Percentiles rank a stretch among this genome's conserved stretches.
phyloP scores from a whole-genome alignment of 2,329 filamentous ascomycete genomes.

The Emydomyces testavorans region DNA sequence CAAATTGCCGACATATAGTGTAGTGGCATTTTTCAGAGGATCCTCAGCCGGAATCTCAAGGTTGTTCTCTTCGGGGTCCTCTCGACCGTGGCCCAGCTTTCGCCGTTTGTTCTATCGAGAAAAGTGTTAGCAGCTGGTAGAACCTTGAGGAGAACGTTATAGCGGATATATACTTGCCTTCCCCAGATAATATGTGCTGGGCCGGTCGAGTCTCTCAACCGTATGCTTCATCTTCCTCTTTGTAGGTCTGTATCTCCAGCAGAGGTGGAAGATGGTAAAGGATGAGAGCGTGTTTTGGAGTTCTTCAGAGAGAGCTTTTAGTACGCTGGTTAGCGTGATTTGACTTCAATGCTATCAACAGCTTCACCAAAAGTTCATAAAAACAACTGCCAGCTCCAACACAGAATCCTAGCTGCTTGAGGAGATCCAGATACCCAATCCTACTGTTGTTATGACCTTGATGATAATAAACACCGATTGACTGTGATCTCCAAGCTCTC shows the following conservation, averaged over 20 bases:
- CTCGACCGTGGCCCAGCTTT: conserved; percentile 49
- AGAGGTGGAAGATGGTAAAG: no score
- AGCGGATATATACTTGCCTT: conserved; percentile 48
- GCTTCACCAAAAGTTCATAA: neutral
- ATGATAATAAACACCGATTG: neutral
- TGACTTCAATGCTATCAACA: no score
- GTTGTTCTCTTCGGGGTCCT: conserved; percentile 48
- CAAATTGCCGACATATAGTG: conserved; percentile 95
- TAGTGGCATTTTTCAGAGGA: conserved; percentile 75
- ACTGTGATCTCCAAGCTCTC: neutral
- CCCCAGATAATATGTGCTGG: conserved; percentile 82
- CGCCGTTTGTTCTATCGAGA: conserved; percentile 55
- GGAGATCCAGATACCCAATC: neutral
- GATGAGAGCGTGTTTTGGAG: neutral
- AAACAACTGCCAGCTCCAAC: neutral
- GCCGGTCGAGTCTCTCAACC: conserved; percentile 82
- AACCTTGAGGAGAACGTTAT: neutral
- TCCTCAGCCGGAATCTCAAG: conserved; percentile 55
- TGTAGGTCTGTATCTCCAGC: neutral
- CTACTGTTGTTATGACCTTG: neutral
- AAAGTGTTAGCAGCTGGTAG: neutral
- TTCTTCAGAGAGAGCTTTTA: neutral
- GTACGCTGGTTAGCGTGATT: no score
- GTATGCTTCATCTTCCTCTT: conserved; percentile 40
- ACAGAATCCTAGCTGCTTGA: neutral